These are phyloP conservation scores for Quercus aquifolioides DNA, from an alignment of 306 rosid genomes.

Conservation along the genomic window DNA sequence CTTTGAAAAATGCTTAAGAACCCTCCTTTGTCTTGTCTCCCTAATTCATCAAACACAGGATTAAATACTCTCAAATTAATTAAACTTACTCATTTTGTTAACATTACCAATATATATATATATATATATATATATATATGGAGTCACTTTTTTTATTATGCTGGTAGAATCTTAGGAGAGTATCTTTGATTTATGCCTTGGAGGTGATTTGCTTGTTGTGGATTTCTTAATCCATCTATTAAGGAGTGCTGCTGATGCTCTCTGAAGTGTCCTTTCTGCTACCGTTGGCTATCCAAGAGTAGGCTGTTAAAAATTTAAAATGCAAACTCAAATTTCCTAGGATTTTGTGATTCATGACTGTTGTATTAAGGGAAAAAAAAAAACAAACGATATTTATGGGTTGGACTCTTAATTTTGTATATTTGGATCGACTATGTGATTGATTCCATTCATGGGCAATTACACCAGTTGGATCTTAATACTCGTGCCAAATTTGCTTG, in stretches of 20 bases:
- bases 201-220: conserved; percentile 65
- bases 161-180: neutral
- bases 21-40: no score
- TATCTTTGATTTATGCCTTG: conserved; percentile 67
- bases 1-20: no score
- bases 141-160: no score
- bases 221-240: conserved; percentile 90
- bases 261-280: conserved; percentile 56
- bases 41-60: no score
- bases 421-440: conserved; percentile 80
- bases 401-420: conserved; percentile 71
- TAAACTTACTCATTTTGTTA: no score
- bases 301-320: conserved; percentile 20
- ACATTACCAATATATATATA: no score
- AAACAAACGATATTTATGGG: conserved; percentile 42
- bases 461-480: conserved; percentile 86
- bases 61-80: no score
- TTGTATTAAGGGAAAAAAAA: neutral
- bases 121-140: no score
- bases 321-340: neutral
- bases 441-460: conserved; percentile 85
- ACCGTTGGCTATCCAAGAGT: conserved; percentile 64
- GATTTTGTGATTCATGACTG: conserved; percentile 6
- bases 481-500: conserved; percentile 78
- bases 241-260: conserved; percentile 72